phyloP scores from a whole-genome alignment of 169 alveolate species.

The Toxoplasma gondii region DNA sequence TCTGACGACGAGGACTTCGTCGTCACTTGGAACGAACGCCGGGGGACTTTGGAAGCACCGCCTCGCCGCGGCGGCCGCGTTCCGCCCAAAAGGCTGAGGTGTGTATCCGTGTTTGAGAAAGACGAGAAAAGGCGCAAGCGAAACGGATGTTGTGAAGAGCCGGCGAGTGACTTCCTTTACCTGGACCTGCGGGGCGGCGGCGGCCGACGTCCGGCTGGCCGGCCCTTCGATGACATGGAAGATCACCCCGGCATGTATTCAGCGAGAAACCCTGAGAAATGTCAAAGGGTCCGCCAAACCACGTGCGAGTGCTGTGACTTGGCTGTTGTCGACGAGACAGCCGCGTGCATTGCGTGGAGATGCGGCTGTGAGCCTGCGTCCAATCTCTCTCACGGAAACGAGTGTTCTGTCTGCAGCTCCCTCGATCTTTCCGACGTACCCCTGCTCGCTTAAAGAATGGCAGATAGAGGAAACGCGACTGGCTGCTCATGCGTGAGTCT shows the following conservation, averaged over 20 bases:
- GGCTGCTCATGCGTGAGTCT: too few species aligned
- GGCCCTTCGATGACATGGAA: too few species aligned
- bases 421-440: not conserved
- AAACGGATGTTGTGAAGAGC: not conserved
- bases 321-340: conserved; percentile 5
- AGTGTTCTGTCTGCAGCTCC: not conserved
- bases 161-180: too few species aligned
- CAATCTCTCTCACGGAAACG: not conserved
- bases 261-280: too few species aligned
- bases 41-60: not conserved
- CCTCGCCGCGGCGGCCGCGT: not conserved
- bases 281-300: not conserved
- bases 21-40: not conserved
- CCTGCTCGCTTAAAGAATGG: not conserved
- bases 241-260: too few species aligned
- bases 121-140: not conserved
- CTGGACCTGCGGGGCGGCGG: too few species aligned
- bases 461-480: not conserved
- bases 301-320: not conserved
- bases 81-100: not conserved
- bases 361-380: conserved; percentile 13
- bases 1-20: not conserved
- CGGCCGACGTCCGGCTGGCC: too few species aligned
- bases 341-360: not conserved
- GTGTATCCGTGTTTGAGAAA: not conserved